Conservation (phyloP, 768 basidiomycete genomes). For the Rhodosporidiobolus sp. region DNA sequence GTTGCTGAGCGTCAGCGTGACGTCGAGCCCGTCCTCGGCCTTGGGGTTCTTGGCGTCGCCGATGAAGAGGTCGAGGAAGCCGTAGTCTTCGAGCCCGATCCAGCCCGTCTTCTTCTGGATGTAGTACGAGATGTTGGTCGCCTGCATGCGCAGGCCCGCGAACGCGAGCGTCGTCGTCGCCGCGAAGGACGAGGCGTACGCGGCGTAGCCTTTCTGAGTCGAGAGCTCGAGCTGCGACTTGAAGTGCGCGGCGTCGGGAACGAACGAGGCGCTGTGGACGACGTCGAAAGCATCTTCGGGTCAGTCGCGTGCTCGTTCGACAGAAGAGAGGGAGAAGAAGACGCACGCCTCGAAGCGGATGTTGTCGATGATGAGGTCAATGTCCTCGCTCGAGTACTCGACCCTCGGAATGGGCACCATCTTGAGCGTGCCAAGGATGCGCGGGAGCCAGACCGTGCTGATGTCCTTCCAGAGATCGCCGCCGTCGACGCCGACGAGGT, state of each 20-base stretch:
- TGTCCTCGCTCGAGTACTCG: conserved; percentile 50
- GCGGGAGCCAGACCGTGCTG: conserved; percentile 50
- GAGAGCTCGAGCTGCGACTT: conserved; percentile 51
- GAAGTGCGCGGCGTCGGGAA: conserved; percentile 51
- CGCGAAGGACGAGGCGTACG: conserved; percentile 50
- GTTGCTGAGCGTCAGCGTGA: conserved; percentile 51
- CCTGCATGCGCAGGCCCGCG: conserved; percentile 50
- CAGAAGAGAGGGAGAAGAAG: neutral
- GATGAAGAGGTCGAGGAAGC: conserved; percentile 50
- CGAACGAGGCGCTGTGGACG: conserved; percentile 47
- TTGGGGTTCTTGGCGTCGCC: conserved; percentile 40
- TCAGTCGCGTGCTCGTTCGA: neutral
- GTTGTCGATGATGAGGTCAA: conserved; percentile 50
- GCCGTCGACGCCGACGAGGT: conserved; percentile 46
- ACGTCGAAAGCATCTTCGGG: neutral
- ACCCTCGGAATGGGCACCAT: conserved; percentile 51
- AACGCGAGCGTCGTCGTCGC: conserved; percentile 48
- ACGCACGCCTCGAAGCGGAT: conserved; percentile 48
- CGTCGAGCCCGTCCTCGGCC: conserved; percentile 48
- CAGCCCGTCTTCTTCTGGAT: conserved; percentile 49
- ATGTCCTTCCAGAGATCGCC: conserved; percentile 50
- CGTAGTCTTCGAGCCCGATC: conserved; percentile 48
- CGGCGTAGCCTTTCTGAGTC: conserved; percentile 49
- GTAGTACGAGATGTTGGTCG: conserved; percentile 52
- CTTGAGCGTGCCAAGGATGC: conserved; percentile 50